These are phyloP conservation scores for Nitzschia inconspicua DNA, from an alignment of 108 stramenopile genomes.

Conservation along the genomic window DNA sequence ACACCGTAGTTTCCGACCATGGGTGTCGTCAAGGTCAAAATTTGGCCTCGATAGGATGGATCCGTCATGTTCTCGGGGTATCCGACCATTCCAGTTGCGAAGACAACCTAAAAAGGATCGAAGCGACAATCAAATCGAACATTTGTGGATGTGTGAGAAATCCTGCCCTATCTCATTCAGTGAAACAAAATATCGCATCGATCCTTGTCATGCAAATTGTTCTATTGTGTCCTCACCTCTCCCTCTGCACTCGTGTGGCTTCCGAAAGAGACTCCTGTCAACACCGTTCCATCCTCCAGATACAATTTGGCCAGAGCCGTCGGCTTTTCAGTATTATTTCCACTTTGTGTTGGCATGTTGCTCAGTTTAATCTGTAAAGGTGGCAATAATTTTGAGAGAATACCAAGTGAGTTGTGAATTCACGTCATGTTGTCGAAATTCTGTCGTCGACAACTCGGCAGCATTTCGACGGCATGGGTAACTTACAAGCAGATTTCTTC, in stretches of 20 bases:
- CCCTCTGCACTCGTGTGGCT: slow-evolving; percentile 74
- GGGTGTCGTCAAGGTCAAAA: slow-evolving; percentile 89
- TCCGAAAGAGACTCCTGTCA: slow-evolving; percentile 72
- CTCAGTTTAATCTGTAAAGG: too few species aligned
- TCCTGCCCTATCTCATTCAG: background rate
- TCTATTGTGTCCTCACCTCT: slow-evolving; percentile 58
- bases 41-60: slow-evolving; percentile 97
- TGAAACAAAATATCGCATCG: background rate
- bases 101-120: slow-evolving; percentile 84
- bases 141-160: background rate
- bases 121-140: background rate
- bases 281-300: slow-evolving; percentile 80
- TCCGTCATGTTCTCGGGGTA: slow-evolving; percentile 98
- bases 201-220: background rate
- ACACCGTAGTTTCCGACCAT: slow-evolving; percentile 99
- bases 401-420: too few species aligned
- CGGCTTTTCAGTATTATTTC: slow-evolving; percentile 63
- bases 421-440: too few species aligned
- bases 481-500: too few species aligned
- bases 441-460: too few species aligned
- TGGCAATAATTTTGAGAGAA: too few species aligned
- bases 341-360: slow-evolving; percentile 58
- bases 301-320: slow-evolving; percentile 72
- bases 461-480: too few species aligned
- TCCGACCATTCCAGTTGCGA: slow-evolving; percentile 99